Percentiles rank a stretch among this genome's conserved stretches.
Evolutionary conservation across 2,329 filamentous ascomycete genomes (phyloP).

Genomic region (Aureobasidium mangrovei): DNA sequence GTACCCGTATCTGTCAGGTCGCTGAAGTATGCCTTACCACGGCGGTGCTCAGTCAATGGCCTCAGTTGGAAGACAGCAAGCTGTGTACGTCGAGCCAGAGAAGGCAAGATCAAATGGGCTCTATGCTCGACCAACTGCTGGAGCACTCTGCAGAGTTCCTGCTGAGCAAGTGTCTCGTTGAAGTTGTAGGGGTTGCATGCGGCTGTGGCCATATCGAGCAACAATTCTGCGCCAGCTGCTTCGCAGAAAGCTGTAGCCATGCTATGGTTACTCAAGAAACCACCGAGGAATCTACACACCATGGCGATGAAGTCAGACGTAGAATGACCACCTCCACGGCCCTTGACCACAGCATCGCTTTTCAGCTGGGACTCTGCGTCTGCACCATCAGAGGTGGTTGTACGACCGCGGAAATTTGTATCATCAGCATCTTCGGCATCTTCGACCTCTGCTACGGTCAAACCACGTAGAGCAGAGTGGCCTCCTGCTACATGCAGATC

Average conservation of each 20-base stretch:
- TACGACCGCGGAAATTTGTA: conserved; percentile 1
- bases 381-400: neutral
- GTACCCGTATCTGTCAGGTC: conserved; percentile 12
- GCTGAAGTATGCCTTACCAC: conserved; percentile 18
- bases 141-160: conserved; percentile 64
- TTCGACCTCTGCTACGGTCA: neutral
- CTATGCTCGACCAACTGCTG: conserved; percentile 72
- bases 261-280: conserved; percentile 65
- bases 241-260: conserved; percentile 69
- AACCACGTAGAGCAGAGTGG: conserved; percentile 34
- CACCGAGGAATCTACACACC: conserved; percentile 64
- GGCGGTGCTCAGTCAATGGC: conserved; percentile 46
- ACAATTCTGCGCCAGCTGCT: conserved; percentile 68
- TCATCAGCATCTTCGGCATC: neutral
- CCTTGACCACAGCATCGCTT: conserved; percentile 13
- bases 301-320: conserved; percentile 48
- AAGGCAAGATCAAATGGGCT: conserved; percentile 71
- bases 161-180: conserved; percentile 56
- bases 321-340: conserved; percentile 12
- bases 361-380: conserved; percentile 12
- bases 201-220: conserved; percentile 76
- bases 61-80: conserved; percentile 58
- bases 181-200: conserved; percentile 71
- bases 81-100: conserved; percentile 67
- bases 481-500: conserved; percentile 53